phyloP scores from a whole-genome alignment of 495 filamentous ascomycete species.

The Daldinia bambusicola region DNA sequence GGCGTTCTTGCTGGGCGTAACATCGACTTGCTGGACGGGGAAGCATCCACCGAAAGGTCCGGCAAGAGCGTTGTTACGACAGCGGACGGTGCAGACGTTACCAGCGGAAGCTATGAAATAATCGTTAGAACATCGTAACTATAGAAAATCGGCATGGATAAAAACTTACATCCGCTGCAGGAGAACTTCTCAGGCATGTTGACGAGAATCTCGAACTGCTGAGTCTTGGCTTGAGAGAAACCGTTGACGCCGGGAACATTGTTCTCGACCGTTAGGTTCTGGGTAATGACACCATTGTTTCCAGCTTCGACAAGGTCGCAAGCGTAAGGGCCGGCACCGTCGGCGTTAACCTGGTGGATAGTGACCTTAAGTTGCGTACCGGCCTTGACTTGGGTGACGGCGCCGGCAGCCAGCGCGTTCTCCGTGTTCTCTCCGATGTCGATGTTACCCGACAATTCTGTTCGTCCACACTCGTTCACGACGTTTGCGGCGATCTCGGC shows the following conservation, averaged over 20 bases:
- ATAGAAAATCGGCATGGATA: no score
- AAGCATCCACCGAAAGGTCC: conserved; percentile 67
- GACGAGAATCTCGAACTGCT: conserved; percentile 58
- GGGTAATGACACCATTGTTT: conserved; percentile 56
- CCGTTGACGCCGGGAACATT: conserved; percentile 61
- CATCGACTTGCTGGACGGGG: conserved; percentile 58
- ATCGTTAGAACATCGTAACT: conserved; percentile 7
- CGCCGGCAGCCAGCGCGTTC: conserved; percentile 54
- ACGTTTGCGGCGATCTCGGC: conserved; percentile 58
- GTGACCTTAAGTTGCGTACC: conserved; percentile 55
- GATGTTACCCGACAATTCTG: conserved; percentile 63
- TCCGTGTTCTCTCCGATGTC: conserved; percentile 65
- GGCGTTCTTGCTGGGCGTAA: conserved; percentile 48
- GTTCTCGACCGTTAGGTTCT: conserved; percentile 56
- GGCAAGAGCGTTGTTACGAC: conserved; percentile 65
- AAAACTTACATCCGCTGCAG: conserved; percentile 53
- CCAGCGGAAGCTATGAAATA: conserved; percentile 50
- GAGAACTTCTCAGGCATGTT: conserved; percentile 54
- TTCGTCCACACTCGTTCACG: conserved; percentile 62
- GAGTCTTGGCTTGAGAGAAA: conserved; percentile 57
- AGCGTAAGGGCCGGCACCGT: conserved; percentile 64
- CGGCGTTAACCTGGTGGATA: conserved; percentile 65
- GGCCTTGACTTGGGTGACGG: conserved; percentile 57
- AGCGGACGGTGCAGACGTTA: conserved; percentile 67
- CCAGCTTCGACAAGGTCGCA: conserved; percentile 59